A percentile compares a stretch with the other conserved stretches of the same genome.
These are phyloP conservation scores for Xylariales sp. DNA, from an alignment of 2,329 filamentous ascomycete species.

Conservation along the genomic window DNA sequence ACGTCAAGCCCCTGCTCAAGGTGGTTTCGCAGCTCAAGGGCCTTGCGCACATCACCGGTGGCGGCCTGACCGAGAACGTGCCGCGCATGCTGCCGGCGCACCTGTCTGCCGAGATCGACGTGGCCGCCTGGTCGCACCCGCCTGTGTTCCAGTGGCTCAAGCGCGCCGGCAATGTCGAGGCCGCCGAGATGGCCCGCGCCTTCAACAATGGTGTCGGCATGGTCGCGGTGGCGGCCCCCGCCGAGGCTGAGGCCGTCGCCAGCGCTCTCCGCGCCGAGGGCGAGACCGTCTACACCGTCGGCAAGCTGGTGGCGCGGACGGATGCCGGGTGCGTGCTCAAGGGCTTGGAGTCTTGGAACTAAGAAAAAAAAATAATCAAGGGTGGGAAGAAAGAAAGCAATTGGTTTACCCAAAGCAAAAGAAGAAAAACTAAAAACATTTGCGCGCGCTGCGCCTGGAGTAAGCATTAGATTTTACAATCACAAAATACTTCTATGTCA, in stretches of 20 bases:
- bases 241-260: conserved; percentile 57
- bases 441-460: too few relatives aligned
- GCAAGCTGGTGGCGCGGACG: conserved; percentile 58
- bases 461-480: too few relatives aligned
- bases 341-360: conserved; percentile 45
- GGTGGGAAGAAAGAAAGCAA: too few relatives aligned
- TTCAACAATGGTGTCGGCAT: conserved; percentile 97
- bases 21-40: conserved; percentile 72
- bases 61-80: conserved; percentile 88
- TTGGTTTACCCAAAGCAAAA: too few relatives aligned
- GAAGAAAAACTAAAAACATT: too few relatives aligned
- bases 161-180: conserved; percentile 62
- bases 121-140: conserved; percentile 69
- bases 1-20: conserved; percentile 76
- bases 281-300: conserved; percentile 75
- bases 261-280: conserved; percentile 60
- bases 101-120: conserved; percentile 78
- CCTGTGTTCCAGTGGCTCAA: conserved; percentile 87
- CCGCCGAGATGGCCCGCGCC: conserved; percentile 79
- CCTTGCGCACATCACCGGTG: conserved; percentile 94
- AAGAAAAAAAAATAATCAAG: too few relatives aligned
- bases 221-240: conserved; percentile 74
- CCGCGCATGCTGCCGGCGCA: conserved; percentile 82
- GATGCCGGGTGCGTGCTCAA: conserved; percentile 58
- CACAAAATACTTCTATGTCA: too few relatives aligned